Evolutionary conservation across 345 rosid species (phyloP).

Genomic region (Euclidium syriacum): DNA sequence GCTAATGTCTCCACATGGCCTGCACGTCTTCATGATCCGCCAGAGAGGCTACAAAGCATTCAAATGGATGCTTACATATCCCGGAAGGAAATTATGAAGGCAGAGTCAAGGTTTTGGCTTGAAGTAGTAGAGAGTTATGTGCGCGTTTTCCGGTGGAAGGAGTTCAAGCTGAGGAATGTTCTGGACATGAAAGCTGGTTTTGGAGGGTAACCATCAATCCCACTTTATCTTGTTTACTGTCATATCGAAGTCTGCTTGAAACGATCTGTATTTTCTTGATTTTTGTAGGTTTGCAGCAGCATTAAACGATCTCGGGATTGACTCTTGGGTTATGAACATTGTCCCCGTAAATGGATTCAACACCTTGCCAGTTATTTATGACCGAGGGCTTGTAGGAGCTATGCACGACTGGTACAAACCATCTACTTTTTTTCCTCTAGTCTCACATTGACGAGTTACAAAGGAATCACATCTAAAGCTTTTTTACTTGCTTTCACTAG

Average conservation of each 20-base stretch:
- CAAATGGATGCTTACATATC: conserved; percentile 53
- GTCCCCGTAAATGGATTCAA: conserved; percentile 54
- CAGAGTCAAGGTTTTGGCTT: conserved; percentile 60
- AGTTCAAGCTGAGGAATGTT: conserved; percentile 46
- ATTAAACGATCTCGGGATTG: conserved; percentile 41
- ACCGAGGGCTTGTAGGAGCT: conserved; percentile 58
- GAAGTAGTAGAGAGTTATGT: conserved; percentile 48
- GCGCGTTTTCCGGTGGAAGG: conserved; percentile 49
- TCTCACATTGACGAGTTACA: not conserved
- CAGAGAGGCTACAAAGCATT: conserved; percentile 55
- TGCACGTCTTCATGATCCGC: conserved; percentile 52
- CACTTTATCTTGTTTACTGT: not conserved
- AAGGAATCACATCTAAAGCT: conserved; percentile 7
- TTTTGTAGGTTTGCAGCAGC: conserved; percentile 59
- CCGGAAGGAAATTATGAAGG: conserved; percentile 54
- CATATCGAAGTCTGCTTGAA: not conserved
- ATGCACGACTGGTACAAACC: conserved; percentile 63
- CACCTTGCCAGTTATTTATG: conserved; percentile 65
- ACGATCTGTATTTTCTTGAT: not conserved
- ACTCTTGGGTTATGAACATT: conserved; percentile 67
- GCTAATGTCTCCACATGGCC: conserved; percentile 61
- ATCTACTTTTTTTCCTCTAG: not conserved
- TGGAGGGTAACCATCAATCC: conserved; percentile 52
- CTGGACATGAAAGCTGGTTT: conserved; percentile 69
- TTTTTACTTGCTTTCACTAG: conserved; percentile 20